A percentile compares a stretch with the other conserved stretches of the same genome.
phyloP scores from a whole-genome alignment of 1,139 yeast genomes.

The Debaryomycetaceae sp. region DNA sequence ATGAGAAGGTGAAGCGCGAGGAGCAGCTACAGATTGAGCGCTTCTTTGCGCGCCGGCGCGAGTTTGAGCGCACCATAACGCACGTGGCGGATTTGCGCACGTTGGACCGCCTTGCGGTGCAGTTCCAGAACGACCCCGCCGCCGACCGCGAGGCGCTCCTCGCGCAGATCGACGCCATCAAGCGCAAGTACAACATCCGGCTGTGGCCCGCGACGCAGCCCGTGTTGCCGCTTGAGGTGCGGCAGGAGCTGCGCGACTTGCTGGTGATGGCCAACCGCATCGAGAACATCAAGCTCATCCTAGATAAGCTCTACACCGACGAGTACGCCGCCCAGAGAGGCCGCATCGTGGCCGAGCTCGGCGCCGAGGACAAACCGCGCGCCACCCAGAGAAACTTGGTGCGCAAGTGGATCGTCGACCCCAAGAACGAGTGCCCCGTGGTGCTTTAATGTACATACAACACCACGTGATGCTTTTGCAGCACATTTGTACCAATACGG shows the following conservation, averaged over 20 bases:
- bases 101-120: conserved; percentile 38
- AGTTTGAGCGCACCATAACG: conserved; percentile 31
- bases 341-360: conserved; percentile 21
- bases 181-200: conserved; percentile 48
- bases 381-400: conserved; percentile 34
- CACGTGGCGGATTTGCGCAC: conserved; percentile 46
- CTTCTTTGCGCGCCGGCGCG: conserved; percentile 44
- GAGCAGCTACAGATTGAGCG: conserved; percentile 50
- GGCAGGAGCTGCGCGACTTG: conserved; percentile 19
- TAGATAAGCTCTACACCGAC: conserved; percentile 29
- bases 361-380: conserved; percentile 20
- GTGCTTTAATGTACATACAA: conserved; percentile 10
- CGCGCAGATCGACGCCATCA: conserved; percentile 44
- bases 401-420: conserved; percentile 37
- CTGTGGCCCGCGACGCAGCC: conserved; percentile 56
- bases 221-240: conserved; percentile 28
- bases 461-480: no score
- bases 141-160: conserved; percentile 36
- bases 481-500: no score
- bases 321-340: conserved; percentile 23
- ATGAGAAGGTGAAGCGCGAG: conserved; percentile 56
- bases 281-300: conserved; percentile 25
- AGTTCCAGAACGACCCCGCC: conserved; percentile 28
- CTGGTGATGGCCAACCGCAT: conserved; percentile 26
- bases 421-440: conserved; percentile 35